A percentile compares a stretch with the other conserved stretches of the same genome.
Conservation (phyloP, 1,284 basidiomycete species). For the Kwoniella shivajii region DNA sequence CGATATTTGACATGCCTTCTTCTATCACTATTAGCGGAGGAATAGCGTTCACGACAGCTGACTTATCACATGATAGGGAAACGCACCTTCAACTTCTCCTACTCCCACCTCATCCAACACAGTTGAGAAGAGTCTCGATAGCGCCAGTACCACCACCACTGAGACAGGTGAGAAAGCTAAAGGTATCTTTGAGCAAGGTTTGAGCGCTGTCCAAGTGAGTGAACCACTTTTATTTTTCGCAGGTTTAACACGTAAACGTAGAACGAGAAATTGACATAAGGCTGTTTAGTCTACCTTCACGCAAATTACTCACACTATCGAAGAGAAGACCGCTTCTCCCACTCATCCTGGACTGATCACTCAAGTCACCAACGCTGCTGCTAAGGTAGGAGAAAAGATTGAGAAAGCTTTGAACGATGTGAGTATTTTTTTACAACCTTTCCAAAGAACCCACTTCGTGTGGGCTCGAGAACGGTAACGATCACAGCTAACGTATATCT, state of each 20-base stretch:
- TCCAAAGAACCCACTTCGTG: too few relatives aligned
- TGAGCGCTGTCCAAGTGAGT: conserved; percentile 37
- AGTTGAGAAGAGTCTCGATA: conserved; percentile 22
- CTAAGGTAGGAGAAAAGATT: conserved; percentile 40
- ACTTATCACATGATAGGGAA: conserved; percentile 4
- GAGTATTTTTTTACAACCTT: conserved; percentile 3
- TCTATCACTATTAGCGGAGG: background rate
- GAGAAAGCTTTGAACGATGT: conserved; percentile 32
- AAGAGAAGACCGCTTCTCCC: conserved; percentile 45
- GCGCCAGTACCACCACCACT: conserved; percentile 11
- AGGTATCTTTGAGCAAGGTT: conserved; percentile 36
- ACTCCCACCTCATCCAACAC: conserved; percentile 16
- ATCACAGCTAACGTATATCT: too few relatives aligned
- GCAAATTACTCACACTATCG: conserved; percentile 44
- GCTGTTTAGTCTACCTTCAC: conserved; percentile 38
- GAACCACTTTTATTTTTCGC: background rate
- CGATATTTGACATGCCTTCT: background rate
- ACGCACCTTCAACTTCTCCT: conserved; percentile 15
- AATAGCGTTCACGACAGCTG: background rate
- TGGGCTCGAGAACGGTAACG: too few relatives aligned
- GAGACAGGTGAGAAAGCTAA: conserved; percentile 39
- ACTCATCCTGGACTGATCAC: conserved; percentile 51
- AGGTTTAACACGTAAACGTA: background rate
- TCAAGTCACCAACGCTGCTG: conserved; percentile 39
- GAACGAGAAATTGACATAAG: background rate